Conservation (phyloP, 139 green algal species). For the Tetradesmus lagerheimii region DNA sequence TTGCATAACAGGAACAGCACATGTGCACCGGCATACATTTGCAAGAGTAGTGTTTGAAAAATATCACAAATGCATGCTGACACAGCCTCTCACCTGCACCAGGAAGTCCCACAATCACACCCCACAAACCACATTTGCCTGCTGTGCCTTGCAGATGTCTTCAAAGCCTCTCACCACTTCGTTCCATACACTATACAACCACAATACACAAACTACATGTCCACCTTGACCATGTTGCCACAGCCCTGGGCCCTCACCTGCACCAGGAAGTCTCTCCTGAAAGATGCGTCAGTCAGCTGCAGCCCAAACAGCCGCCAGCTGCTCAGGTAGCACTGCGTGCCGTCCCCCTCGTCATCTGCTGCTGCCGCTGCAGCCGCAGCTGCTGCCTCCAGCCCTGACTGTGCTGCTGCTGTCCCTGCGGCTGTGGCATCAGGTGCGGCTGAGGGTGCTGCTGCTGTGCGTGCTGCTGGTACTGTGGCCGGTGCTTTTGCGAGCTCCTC, state of each 20-base stretch:
- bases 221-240: too few relatives aligned
- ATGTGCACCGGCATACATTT: too few relatives aligned
- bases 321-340: slow-evolving; percentile 80
- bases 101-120: slow-evolving; percentile 24
- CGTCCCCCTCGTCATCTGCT: slow-evolving; percentile 12
- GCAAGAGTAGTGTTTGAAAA: too few relatives aligned
- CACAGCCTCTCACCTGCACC: background rate
- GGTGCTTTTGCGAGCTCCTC: background rate
- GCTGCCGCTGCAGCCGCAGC: slow-evolving; percentile 12
- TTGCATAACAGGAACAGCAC: too few relatives aligned
- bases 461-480: slow-evolving; percentile 13
- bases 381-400: slow-evolving; percentile 1
- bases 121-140: background rate
- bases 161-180: too few relatives aligned
- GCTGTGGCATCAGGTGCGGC: slow-evolving; percentile 1
- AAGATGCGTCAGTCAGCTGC: slow-evolving; percentile 81
- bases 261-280: slow-evolving; percentile 86
- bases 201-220: too few relatives aligned
- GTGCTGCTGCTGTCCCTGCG: background rate
- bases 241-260: slow-evolving; percentile 49
- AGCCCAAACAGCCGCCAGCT: slow-evolving; percentile 80
- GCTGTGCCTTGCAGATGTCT: too few relatives aligned
- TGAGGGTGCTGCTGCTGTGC: slow-evolving; percentile 16
- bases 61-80: background rate
- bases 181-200: too few relatives aligned